Conservation (phyloP, 768 basidiomycete species). For the Rhizopogon roseolus region DNA sequence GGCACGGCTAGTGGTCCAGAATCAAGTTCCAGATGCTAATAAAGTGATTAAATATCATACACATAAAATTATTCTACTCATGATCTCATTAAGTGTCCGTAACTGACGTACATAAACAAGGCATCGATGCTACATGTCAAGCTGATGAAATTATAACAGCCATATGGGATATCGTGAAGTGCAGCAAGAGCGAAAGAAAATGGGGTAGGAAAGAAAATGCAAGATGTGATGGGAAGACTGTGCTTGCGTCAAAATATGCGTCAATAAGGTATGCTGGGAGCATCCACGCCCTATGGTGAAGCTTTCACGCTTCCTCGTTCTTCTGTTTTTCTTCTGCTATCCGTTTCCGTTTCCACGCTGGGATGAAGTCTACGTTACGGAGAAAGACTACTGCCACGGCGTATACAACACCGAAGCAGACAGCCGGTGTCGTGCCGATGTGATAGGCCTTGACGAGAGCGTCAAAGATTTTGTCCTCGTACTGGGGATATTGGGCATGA, state of each 20-base stretch:
- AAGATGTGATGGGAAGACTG: not conserved
- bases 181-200: slow-evolving; percentile 7
- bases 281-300: slow-evolving; percentile 10
- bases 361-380: slow-evolving; percentile 27
- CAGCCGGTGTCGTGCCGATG: slow-evolving; percentile 26
- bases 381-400: slow-evolving; percentile 26
- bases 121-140: not conserved
- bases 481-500: slow-evolving; percentile 26
- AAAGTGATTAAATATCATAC: slow-evolving; percentile 1
- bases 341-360: slow-evolving; percentile 27
- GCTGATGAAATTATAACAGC: slow-evolving; percentile 1
- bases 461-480: slow-evolving; percentile 25
- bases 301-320: slow-evolving; percentile 17
- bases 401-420: slow-evolving; percentile 28
- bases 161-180: slow-evolving; percentile 7
- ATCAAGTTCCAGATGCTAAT: not conserved
- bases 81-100: not conserved
- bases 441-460: slow-evolving; percentile 31
- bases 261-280: slow-evolving; percentile 17
- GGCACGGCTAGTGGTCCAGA: too few relatives aligned
- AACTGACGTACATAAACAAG: not conserved
- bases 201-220: not conserved
- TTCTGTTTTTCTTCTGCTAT: slow-evolving; percentile 20
- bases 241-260: slow-evolving; percentile 6
- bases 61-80: slow-evolving; percentile 1